These are phyloP conservation scores for Pistacia atlantica DNA, from an alignment of 345 rosid species.

Conservation along the genomic window DNA sequence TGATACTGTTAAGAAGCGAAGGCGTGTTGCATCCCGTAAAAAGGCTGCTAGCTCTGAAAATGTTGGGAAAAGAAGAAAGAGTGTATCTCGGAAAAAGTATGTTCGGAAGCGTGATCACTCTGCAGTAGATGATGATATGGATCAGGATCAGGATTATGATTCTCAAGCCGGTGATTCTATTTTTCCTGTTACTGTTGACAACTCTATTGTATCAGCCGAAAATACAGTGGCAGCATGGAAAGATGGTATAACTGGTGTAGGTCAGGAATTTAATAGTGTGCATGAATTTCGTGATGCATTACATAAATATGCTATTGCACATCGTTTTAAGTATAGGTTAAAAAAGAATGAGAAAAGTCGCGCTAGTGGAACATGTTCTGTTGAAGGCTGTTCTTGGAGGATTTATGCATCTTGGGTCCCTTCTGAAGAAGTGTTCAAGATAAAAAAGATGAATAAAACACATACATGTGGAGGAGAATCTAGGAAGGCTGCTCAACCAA, in stretches of 20 bases:
- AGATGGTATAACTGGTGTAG: conserved; percentile 76
- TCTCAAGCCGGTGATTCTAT: conserved; percentile 22
- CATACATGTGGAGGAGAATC: conserved; percentile 85
- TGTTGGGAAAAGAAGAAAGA: conserved; percentile 40
- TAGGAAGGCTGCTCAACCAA: conserved; percentile 78
- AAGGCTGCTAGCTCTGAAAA: conserved; percentile 37
- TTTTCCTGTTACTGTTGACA: conserved; percentile 13
- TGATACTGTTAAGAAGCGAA: conserved; percentile 77
- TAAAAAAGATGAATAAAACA: conserved; percentile 55
- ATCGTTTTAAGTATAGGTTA: conserved; percentile 72
- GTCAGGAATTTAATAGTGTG: conserved; percentile 83
- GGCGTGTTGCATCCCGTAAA: conserved; percentile 54
- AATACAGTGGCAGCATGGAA: conserved; percentile 73
- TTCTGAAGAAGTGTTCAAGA: conserved; percentile 58
- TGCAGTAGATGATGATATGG: conserved; percentile 36
- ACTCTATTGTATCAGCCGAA: conserved; percentile 38
- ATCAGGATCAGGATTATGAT: conserved; percentile 23
- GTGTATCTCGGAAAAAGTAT: conserved; percentile 32
- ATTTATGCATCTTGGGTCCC: conserved; percentile 88
- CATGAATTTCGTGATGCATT: conserved; percentile 81
- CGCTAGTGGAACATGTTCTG: conserved; percentile 71
- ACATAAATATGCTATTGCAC: conserved; percentile 83
- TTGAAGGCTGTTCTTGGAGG: conserved; percentile 70
- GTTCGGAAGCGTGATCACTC: conserved; percentile 26
- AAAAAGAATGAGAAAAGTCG: conserved; percentile 84